Conservation (phyloP, 768 basidiomycete genomes). For the Podaxis sp. region DNA sequence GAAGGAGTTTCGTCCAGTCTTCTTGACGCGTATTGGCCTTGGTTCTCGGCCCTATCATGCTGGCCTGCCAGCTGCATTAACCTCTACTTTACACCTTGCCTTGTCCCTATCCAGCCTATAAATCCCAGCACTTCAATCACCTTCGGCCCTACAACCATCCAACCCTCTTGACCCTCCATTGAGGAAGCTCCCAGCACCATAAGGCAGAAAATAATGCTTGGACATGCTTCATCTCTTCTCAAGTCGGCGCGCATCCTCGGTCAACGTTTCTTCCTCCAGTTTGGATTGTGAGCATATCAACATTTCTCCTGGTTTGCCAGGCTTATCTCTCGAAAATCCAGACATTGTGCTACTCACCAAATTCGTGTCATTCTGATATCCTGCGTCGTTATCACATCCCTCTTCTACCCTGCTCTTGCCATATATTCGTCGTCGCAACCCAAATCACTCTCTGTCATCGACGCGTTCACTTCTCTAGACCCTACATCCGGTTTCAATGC, state of each 20-base stretch:
- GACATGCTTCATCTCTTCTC: slow-evolving; percentile 28
- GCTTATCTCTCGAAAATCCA: slow-evolving; percentile 27
- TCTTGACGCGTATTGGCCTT: slow-evolving; percentile 6
- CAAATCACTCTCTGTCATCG: slow-evolving; percentile 63
- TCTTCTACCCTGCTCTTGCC: slow-evolving; percentile 89
- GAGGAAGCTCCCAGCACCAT: background rate
- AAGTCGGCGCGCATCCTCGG: slow-evolving; percentile 42
- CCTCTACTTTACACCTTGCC: slow-evolving; percentile 8
- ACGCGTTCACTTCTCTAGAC: slow-evolving; percentile 56
- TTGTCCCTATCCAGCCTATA: slow-evolving; percentile 20
- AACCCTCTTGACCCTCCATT: background rate
- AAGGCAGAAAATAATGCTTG: slow-evolving; percentile 15
- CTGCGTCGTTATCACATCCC: slow-evolving; percentile 82
- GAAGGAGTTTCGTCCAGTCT: slow-evolving; percentile 2
- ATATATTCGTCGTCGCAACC: slow-evolving; percentile 77
- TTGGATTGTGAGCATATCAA: slow-evolving; percentile 68
- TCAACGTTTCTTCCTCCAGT: slow-evolving; percentile 62
- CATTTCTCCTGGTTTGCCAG: background rate
- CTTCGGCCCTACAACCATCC: background rate
- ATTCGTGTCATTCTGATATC: slow-evolving; percentile 88
- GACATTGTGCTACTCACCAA: slow-evolving; percentile 89
- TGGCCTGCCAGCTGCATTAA: slow-evolving; percentile 1
- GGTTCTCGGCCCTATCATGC: slow-evolving; percentile 8
- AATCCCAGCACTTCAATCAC: background rate
- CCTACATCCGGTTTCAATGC: slow-evolving; percentile 52